Conservation (phyloP, 768 basidiomycete genomes). For the Panaeolus papilionaceus region DNA sequence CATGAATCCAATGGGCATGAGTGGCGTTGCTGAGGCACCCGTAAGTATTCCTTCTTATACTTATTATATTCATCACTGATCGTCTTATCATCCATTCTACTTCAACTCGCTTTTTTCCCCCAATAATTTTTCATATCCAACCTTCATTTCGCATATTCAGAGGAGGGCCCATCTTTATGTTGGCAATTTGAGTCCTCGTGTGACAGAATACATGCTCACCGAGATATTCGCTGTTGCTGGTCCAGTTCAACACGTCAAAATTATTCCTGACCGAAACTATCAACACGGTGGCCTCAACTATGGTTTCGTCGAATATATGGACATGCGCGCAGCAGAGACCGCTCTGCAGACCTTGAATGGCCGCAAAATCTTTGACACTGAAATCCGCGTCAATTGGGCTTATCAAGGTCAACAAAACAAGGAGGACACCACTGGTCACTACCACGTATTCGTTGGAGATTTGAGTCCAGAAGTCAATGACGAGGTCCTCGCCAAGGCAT, state of each 20-base stretch:
- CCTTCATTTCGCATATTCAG: conserved; percentile 44
- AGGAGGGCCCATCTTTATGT: conserved; percentile 98
- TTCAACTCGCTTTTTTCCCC: conserved; percentile 29
- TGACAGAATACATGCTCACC: conserved; percentile 99
- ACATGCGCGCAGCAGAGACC: conserved; percentile 98
- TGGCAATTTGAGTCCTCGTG: conserved; percentile 96
- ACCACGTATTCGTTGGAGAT: conserved; percentile 99
- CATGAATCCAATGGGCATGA: conserved; percentile 84
- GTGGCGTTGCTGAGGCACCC: conserved; percentile 75
- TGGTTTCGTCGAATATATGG: conserved; percentile 98
- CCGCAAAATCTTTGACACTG: conserved; percentile 99
- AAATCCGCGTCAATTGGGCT: conserved; percentile 99
- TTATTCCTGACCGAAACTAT: conserved; percentile 99
- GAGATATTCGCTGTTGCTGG: conserved; percentile 98
- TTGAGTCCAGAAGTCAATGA: conserved; percentile 99
- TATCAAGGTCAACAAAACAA: conserved; percentile 99
- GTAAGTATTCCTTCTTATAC: conserved; percentile 50
- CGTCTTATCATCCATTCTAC: conserved; percentile 30
- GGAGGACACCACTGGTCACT: conserved; percentile 97
- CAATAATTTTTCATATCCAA: conserved; percentile 27
- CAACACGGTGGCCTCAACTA: conserved; percentile 99
- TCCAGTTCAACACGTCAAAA: conserved; percentile 98
- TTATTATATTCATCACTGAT: conserved; percentile 36
- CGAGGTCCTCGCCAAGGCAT: conserved; percentile 95
- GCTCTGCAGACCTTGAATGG: conserved; percentile 99